phyloP scores from a whole-genome alignment of 176 grass and related monocot genomes.

The Zoysia japonica region DNA sequence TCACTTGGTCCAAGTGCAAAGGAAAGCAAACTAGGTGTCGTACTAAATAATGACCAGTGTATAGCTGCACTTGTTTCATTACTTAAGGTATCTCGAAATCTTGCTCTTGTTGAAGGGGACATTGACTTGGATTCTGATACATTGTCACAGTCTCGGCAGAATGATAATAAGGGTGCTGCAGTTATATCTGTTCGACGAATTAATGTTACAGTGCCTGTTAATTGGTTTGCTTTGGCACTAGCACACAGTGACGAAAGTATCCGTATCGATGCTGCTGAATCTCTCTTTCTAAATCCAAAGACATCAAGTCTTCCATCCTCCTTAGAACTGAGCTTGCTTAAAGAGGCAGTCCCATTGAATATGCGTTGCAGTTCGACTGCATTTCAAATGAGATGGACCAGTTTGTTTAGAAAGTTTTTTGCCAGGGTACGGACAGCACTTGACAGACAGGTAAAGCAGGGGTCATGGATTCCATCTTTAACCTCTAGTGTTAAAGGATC shows the following conservation, averaged over 20 bases:
- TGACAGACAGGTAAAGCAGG: slow-evolving; percentile 89
- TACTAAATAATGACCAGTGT: slow-evolving; percentile 83
- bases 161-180: slow-evolving; percentile 41
- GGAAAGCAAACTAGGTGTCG: slow-evolving; percentile 35
- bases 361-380: slow-evolving; percentile 93
- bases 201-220: slow-evolving; percentile 70
- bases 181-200: slow-evolving; percentile 81
- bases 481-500: slow-evolving; percentile 24
- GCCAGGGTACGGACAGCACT: slow-evolving; percentile 91
- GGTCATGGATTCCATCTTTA: slow-evolving; percentile 59
- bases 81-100: slow-evolving; percentile 82
- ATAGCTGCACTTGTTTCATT: slow-evolving; percentile 86
- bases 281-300: slow-evolving; percentile 90
- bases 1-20: slow-evolving; percentile 67
- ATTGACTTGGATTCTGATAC: slow-evolving; percentile 67
- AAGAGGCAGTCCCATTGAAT: slow-evolving; percentile 80
- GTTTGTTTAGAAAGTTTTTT: slow-evolving; percentile 89
- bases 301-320: slow-evolving; percentile 95
- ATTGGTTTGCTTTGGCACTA: slow-evolving; percentile 88
- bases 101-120: slow-evolving; percentile 88
- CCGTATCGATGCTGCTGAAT: slow-evolving; percentile 90
- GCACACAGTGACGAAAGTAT: slow-evolving; percentile 89
- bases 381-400: slow-evolving; percentile 99
- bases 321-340: slow-evolving; percentile 87
- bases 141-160: slow-evolving; percentile 27